Percentiles rank a stretch among this genome's conserved stretches.
These are phyloP conservation scores for Verticillium albo-atrum DNA, from an alignment of 2,329 filamentous ascomycete species.

Conservation along the genomic window DNA sequence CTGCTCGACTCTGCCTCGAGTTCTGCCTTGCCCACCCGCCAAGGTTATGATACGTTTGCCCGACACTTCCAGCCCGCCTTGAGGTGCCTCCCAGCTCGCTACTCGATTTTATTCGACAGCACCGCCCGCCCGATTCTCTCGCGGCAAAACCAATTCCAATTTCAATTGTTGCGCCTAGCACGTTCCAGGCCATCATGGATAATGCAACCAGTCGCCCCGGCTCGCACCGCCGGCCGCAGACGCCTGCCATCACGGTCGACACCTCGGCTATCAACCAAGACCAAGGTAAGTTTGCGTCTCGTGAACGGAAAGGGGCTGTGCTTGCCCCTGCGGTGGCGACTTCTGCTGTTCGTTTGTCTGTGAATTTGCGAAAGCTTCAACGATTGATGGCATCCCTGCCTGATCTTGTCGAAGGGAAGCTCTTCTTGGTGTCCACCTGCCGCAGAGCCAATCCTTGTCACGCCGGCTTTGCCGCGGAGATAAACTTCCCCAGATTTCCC, in stretches of 20 bases:
- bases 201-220: background rate
- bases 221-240: slow-evolving; percentile 7
- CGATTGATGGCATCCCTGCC: background rate
- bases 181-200: background rate
- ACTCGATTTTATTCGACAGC: background rate
- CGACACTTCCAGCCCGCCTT: background rate
- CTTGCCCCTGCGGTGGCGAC: background rate
- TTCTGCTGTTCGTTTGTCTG: background rate
- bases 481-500: background rate
- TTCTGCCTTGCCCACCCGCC: background rate
- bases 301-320: background rate
- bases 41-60: slow-evolving; percentile 1
- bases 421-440: background rate
- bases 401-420: background rate
- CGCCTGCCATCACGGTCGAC: slow-evolving; percentile 13
- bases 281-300: slow-evolving; percentile 8
- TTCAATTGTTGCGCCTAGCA: background rate
- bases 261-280: slow-evolving; percentile 11
- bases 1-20: background rate
- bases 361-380: background rate
- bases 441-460: slow-evolving; percentile 1
- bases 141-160: background rate
- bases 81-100: background rate
- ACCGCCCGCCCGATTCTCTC: background rate
- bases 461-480: background rate